phyloP scores from a whole-genome alignment of 306 rosid species.

The Quillaja saponaria region DNA sequence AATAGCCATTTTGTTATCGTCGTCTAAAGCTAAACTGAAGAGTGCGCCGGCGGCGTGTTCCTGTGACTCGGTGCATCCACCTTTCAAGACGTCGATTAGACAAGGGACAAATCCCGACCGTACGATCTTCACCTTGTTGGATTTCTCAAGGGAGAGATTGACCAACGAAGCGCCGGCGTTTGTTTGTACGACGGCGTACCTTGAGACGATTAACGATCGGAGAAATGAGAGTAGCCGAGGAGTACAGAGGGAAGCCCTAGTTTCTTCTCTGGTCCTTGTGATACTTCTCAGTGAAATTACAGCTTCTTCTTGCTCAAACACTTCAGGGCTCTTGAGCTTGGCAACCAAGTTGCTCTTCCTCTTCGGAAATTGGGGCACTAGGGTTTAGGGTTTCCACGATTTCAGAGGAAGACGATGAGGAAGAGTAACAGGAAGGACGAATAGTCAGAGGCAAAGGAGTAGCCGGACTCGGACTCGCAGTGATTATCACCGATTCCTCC shows the following conservation, averaged over 20 bases:
- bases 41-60: constrained; percentile 97
- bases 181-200: constrained; percentile 62
- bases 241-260: constrained; percentile 63
- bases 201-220: constrained; percentile 44
- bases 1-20: constrained; percentile 90
- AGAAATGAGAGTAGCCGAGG: constrained; percentile 52
- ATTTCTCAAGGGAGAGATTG: constrained; percentile 77
- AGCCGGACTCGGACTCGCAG: constrained; percentile 51
- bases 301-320: constrained; percentile 76
- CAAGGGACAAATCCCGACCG: constrained; percentile 73
- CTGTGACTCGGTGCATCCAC: constrained; percentile 68
- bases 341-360: constrained; percentile 43
- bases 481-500: constrained; percentile 49
- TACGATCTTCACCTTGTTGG: constrained; percentile 81
- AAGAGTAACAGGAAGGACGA: constrained; percentile 67
- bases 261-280: constrained; percentile 55
- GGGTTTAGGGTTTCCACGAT: constrained; percentile 47
- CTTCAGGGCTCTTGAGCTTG: constrained; percentile 53
- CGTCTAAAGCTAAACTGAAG: constrained; percentile 75
- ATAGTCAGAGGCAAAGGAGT: constrained; percentile 69
- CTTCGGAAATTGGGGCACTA: constrained; percentile 37
- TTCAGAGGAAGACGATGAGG: constrained; percentile 61
- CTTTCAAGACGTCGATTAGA: constrained; percentile 66
- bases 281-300: constrained; percentile 53
- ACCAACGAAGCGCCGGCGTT: constrained; percentile 79